Evolutionary conservation across 2,329 filamentous ascomycete species (phyloP), one percentile per base, ranked within the genome.

Genomic region (Ophiosphaerella korrae): DNA sequence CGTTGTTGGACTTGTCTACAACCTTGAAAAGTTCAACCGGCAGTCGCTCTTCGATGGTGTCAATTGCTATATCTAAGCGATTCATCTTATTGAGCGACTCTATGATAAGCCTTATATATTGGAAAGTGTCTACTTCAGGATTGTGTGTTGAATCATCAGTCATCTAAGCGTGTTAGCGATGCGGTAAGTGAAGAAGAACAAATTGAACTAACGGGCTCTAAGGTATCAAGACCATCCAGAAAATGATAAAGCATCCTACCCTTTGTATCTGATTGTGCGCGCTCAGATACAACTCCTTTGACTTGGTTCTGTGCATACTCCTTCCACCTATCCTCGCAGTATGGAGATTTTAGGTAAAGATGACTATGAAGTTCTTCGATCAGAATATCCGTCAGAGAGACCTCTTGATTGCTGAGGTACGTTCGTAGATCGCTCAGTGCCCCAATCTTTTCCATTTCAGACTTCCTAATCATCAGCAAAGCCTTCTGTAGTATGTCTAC

Each of bases 321-420:
- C 74, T 96, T 95, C 94, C 94, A 99, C 60, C 94, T 83, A 70
- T 96, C 91, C 70, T 96, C 92, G 69, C 93, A 97, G 71, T 99
- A 99, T 0, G 93, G 94, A 3, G 93, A 97, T 72, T 97, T 97
- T 34, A 99, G 84, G 70, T 99, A 99, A 3, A 99, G 81, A 75
- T 99, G 94, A 71, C 96, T 94, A 70, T 99, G 94, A 31, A 99
- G 80, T 74, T 99, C 94, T 71, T 99, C 94, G n/a, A 97, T 87
- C 48, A 99, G 74, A 45, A 97, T 97, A 68, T 99, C 94, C 67
- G 93, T 93, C 57, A 99, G 77, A 0, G 90, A 87, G 24, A 88
- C 89, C 76, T 99, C 94, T 71, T 99, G 95, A 68, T 96, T 97
- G 52, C 87, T 87, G 50, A 99, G 85, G 67, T 97, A 97, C 64